A percentile compares a stretch with the other conserved stretches of the same genome.
These are phyloP conservation scores for Anthoceros angustus DNA, from an alignment of 225 moss, liverwort and hornwort species.

Conservation along the genomic window DNA sequence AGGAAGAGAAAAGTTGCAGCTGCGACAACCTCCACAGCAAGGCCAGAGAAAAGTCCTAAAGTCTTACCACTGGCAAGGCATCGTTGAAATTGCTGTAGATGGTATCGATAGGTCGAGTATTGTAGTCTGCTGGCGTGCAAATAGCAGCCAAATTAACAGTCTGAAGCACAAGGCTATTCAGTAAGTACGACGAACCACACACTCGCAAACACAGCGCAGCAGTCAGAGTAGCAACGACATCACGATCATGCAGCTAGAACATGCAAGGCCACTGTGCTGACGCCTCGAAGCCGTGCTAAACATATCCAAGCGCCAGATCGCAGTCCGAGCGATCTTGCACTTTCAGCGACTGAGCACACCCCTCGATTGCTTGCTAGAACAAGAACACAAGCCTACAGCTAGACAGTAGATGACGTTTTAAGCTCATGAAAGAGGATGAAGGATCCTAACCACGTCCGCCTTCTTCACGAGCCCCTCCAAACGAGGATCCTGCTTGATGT, in stretches of 20 bases:
- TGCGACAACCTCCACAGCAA: background rate
- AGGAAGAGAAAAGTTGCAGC: background rate
- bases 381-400: background rate
- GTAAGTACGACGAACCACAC: background rate
- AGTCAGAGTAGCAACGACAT: background rate
- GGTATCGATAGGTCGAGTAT: conserved; percentile 41
- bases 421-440: background rate
- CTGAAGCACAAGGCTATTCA: conserved; percentile 11
- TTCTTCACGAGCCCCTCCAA: conserved; percentile 24
- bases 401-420: background rate
- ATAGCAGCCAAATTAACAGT: conserved; percentile 46
- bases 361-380: background rate
- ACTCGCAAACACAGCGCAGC: background rate
- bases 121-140: conserved; percentile 46
- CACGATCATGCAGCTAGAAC: background rate
- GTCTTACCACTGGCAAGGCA: conserved; percentile 35
- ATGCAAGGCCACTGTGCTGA: too few relatives aligned
- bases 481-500: conserved; percentile 36
- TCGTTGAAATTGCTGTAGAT: conserved; percentile 55
- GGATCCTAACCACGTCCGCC: conserved; percentile 27
- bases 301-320: too few relatives aligned
- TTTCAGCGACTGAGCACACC: background rate
- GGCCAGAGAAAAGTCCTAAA: too few relatives aligned
- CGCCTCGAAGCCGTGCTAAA: too few relatives aligned
- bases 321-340: too few relatives aligned